phyloP scores from a whole-genome alignment of 352 stramenopile species.

The Hyaloperonospora arabidopsidis region DNA sequence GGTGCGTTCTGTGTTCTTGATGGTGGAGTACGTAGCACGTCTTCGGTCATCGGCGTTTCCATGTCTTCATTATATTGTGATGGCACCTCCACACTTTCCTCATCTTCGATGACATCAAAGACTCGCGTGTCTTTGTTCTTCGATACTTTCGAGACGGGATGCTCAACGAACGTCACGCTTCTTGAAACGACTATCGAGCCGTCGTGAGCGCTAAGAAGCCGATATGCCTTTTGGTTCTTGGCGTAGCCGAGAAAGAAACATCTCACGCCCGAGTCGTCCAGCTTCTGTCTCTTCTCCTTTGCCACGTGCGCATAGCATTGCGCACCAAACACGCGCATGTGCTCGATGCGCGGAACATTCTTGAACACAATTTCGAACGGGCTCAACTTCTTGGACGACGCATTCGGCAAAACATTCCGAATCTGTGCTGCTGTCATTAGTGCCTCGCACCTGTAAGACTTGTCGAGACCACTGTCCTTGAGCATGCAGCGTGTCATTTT shows the following conservation, averaged over 20 bases:
- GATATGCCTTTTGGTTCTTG: not conserved
- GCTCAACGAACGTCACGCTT: not conserved
- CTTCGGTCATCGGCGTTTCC: too few relatives aligned
- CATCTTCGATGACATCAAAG: not conserved
- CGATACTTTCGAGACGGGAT: not conserved
- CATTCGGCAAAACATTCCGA: not conserved
- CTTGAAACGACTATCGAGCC: not conserved
- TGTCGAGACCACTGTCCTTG: not conserved
- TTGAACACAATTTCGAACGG: not conserved
- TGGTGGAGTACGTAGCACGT: too few relatives aligned
- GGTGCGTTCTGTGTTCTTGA: too few relatives aligned
- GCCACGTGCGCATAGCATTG: not conserved
- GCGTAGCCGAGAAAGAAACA: not conserved
- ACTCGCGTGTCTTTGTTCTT: not conserved
- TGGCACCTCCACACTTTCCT: not conserved
- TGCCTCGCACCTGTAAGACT: not conserved
- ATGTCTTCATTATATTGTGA: too few relatives aligned
- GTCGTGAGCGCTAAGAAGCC: not conserved
- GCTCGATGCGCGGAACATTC: not conserved
- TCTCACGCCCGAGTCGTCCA: not conserved
- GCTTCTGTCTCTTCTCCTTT: not conserved
- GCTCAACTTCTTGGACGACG: not conserved
- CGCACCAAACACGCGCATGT: not conserved
- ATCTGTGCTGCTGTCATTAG: not conserved
- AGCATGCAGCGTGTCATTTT: not conserved